Base-by-base conservation (phyloP, 2,329 filamentous ascomycete species). In the Hysterium pulicare region DNA sequence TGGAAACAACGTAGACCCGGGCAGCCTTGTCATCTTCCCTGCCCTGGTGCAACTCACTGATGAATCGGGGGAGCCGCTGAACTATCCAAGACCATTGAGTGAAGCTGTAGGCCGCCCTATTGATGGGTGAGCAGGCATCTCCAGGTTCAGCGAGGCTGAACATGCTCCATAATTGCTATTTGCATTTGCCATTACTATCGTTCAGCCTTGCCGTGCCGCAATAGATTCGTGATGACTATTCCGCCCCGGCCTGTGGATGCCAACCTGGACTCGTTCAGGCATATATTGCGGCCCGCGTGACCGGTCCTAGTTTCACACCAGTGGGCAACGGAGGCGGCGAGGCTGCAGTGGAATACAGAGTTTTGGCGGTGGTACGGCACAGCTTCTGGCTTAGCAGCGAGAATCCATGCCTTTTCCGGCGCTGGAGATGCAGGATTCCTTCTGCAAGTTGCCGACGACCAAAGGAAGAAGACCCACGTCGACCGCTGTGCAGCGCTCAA, bases 11-110 rank as follows among this genome's bases (percentile, higher is more conserved):
- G 50, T 35, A 3, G 50, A 54, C 32, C 50, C 57, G 7, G 59
- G 59, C 7, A 59, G 55, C 16, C 37, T 67, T 2, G 62, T 61
- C 38, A 53, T 66, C 10, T 67, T 65, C 33, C 65, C 65, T 6
- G 60, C 59, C 8, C 52, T 68, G 36, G 42, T 66, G 31, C 61
- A 67, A 40, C 38, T 61, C 2, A 46, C 51, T 15, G 57, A 66
- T 33, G 64, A 67, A 24, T 40, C 47, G 9, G 61, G 60, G 1
- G 46, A 55, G 33, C 28, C 40, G n/a, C 34, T 64, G n/a, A 49
- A 31, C 9, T 54, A 55, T 19, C 59, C 63, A 9, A 45, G 58
- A 13, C 45, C 50, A 2, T 64, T 65, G 35, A 62, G 50, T 40
- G 58, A 63, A 43, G 52, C 56, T 40, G 49, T 61, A 7, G 40